Evolutionary conservation across 2,329 filamentous ascomycete genomes (phyloP), one percentile per base, ranked within the genome.

Genomic region (Leptographium lundbergii): DNA sequence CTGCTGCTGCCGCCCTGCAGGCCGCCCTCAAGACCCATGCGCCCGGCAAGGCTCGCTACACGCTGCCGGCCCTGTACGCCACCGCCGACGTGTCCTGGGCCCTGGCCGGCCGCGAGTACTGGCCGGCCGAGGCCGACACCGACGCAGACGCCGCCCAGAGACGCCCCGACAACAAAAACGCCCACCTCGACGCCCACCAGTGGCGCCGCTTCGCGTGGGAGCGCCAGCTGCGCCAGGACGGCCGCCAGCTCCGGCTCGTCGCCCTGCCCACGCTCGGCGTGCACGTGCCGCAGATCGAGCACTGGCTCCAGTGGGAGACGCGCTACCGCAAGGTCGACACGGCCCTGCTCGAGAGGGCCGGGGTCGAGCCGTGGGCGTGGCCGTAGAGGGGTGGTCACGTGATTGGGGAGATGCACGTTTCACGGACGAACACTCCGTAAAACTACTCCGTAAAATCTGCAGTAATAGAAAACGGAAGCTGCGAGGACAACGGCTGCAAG

Each of bases 21-120:
- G 68, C 68, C 2, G 59, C 77, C 10, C 73, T 84, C 22, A 76
- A 75, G 60, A 67, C 71, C 7, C 73, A 78, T 58, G 80, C 81
- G 0, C 79, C 80, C 0, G 78, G 75, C 0, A 84, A 83, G 66
- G 73, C 77, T 17, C 72, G 81, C 14, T 83, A 74, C 61, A 79
- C 80, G 0, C 67, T 84, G 2, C 81, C 81, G 0, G 81, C 75
- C 1, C 66, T 84, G 9, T 84, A 83, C 65, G 70, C 72, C 9
- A 69, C 73, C 27, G 65, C 66, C 2, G 70, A 79, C 51, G 61
- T 73, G 10, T 64, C 67, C 53, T 63, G 52, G 48, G 60, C 60
- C 1, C 24, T 70, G n/a, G 13, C 61, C 6, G 61, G 61, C 0
- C 56, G 59, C n/a, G 57, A 57, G 1, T 65, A 65, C 57, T 62